Evolutionary conservation across 441 rosid genomes (phyloP), one percentile per base, ranked within the genome.

Genomic region (Mallotus repandus): DNA sequence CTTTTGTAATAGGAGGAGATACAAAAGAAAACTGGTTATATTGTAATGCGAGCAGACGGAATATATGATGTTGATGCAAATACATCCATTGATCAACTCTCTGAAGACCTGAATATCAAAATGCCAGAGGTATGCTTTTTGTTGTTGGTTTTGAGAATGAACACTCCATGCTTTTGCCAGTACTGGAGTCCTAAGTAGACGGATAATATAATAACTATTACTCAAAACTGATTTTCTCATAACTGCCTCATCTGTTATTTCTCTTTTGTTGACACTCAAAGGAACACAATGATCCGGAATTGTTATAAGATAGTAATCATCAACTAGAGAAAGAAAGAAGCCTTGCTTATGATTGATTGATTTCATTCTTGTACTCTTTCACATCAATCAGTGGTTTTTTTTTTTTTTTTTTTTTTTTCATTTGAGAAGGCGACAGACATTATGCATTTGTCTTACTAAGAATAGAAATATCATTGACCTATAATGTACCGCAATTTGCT

Each of bases 21-120:
- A 81, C 97, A 94, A 85, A 96, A 92, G 88, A 94, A 96, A 84
- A 96, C 99, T 48, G 98, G 99, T 67, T 91, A 94, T 77, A 88
- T 96, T 76, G 98, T 94, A 46, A 94, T 91, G 99, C 86, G 96
- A 84, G 98, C 94, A 22, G 98, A 94, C 66, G 99, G 98, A 73
- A 79, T 92, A 70, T 94, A 84, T 81, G 98, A 96, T 68, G 93
- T 92, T 75, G 99, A 96, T 89, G 99, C 98, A 22, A 96, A 96
- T 80, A 94, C 98, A 69, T 88, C 99, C 58, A 96, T 89, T 75
- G 99, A 96, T 84, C 99, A 94, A 75, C 91, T 94, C 56, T 89
- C 98, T 32, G 98, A 94, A 87, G 99, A 96, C 76, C 84, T 96
- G 35, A 89, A 88, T 79, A 86, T 96, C 78, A 88, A 91, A 87